Evolutionary conservation across 257 asterid species (phyloP).

Genomic region (Ballota nigra): DNA sequence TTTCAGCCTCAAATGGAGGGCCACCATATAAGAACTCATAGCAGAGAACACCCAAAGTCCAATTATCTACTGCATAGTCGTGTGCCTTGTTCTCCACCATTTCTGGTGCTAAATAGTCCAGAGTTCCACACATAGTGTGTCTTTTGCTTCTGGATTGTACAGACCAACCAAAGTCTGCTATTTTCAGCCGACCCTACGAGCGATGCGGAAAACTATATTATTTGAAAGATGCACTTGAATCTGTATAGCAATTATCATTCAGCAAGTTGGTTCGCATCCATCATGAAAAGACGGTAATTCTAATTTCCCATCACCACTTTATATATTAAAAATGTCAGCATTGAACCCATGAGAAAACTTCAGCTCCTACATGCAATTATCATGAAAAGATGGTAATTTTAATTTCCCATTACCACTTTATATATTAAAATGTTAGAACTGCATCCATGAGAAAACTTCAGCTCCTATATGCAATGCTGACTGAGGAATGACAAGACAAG

Average conservation of each 20-base stretch:
- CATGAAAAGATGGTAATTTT: neutral
- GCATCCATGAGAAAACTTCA: neutral
- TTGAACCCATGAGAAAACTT: neutral
- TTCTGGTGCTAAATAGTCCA: conserved; percentile 97
- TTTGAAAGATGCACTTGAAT: neutral
- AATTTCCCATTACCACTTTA: neutral
- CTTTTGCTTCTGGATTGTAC: conserved; percentile 86
- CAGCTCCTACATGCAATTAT: neutral
- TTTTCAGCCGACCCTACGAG: conserved; percentile 78
- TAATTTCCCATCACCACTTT: neutral
- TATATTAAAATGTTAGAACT: too few species aligned
- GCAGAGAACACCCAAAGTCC: conserved; percentile 90
- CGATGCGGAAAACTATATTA: conserved; percentile 3
- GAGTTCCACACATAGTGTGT: conserved; percentile 89
- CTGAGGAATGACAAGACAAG: neutral
- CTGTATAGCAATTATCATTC: neutral
- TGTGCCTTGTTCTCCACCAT: conserved; percentile 94
- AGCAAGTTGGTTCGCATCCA: conserved; percentile 3
- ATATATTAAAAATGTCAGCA: too few species aligned
- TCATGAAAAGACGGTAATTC: neutral
- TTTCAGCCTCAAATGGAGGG: conserved; percentile 94
- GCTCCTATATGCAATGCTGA: neutral
- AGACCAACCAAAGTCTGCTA: conserved; percentile 98
- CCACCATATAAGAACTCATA: conserved; percentile 79
- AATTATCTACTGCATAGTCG: conserved; percentile 87